Evolutionary conservation across 345 rosid genomes (phyloP), one percentile per base, ranked within the genome.

Genomic region (Erucastrum elatum): DNA sequence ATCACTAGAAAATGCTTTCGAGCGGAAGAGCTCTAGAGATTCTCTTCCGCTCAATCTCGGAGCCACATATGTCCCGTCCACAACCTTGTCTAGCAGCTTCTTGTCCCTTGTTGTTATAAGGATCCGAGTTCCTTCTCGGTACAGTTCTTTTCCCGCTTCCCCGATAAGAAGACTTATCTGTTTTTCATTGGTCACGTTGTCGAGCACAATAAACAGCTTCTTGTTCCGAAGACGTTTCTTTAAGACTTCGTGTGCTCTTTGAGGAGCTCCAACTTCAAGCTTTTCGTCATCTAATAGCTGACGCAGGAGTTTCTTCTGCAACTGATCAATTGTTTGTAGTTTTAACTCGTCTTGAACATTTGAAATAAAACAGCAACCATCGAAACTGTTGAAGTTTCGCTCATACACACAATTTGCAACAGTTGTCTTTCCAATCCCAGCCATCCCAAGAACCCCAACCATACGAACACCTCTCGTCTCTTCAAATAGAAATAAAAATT

Each of bases 391-490:
- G 37, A 12, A 30, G 66, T 29, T 29, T 2, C 6, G 66, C 39
- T 62, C 13, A 30, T 62, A 62, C 0, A 62, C 17, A 6, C 66
- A 62, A 5, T 62, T 16, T 30, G 66, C 37, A 62, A 62, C 37
- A 30, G 65, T 62, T 62, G 66, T 62, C 21, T 62, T 62, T 83
- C 82, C 82, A 66, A 78, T 59, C 25, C 82, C 73, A 66, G 77
- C 77, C 82, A 78, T 78, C 21, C 77, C 82, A 72, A 78, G 77
- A 66, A 78, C 77, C 4, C 82, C 82, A 0, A 78, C 25, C 5
- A 60, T 60, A 21, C 68, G 64, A 1, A 66, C 63, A 59, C 74
- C 5, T 0, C 62, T 33, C 0, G 33, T 66, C 0, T 72, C 67
- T 30, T 59, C 2, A 0, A 78, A 59, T 21, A 21, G 21, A 21